Conservation (phyloP, 345 rosid genomes). For the Crucihimalaya himalaica region DNA sequence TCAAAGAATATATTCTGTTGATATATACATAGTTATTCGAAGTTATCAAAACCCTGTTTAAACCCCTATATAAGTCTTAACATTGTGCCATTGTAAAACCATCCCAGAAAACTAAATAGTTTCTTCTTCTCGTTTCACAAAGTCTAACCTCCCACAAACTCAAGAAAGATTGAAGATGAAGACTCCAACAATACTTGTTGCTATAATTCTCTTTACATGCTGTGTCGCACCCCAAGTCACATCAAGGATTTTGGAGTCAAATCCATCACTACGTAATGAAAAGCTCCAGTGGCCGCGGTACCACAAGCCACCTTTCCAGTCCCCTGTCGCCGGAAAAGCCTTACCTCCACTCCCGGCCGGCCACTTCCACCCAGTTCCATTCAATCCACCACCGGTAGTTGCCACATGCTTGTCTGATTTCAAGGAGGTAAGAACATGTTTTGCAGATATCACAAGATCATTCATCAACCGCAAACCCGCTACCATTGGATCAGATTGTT, state of each 20-base stretch:
- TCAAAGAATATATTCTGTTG: not conserved
- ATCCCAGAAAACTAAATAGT: not conserved
- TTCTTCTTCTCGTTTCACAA: not conserved
- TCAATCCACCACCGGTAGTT: not conserved
- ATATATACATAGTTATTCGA: not conserved
- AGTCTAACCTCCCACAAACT: not conserved
- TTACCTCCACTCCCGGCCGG: too few species aligned
- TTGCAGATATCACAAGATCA: not conserved
- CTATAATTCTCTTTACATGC: slow-evolving; percentile 10
- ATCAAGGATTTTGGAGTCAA: not conserved
- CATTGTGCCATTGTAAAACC: not conserved
- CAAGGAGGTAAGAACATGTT: not conserved
- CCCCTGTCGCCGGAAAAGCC: too few species aligned
- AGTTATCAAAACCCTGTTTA: not conserved
- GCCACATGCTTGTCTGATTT: not conserved
- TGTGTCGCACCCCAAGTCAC: slow-evolving; percentile 16
- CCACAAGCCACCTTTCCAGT: too few species aligned
- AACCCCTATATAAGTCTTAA: not conserved
- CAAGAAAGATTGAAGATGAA: slow-evolving; percentile 9
- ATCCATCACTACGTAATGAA: not conserved
- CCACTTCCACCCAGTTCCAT: not conserved
- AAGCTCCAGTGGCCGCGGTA: not conserved
- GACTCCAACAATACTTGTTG: not conserved
- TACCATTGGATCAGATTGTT: not conserved
- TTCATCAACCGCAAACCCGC: not conserved